Conservation (phyloP, 78 protist species). For the Planoprotostelium fungivorum region DNA sequence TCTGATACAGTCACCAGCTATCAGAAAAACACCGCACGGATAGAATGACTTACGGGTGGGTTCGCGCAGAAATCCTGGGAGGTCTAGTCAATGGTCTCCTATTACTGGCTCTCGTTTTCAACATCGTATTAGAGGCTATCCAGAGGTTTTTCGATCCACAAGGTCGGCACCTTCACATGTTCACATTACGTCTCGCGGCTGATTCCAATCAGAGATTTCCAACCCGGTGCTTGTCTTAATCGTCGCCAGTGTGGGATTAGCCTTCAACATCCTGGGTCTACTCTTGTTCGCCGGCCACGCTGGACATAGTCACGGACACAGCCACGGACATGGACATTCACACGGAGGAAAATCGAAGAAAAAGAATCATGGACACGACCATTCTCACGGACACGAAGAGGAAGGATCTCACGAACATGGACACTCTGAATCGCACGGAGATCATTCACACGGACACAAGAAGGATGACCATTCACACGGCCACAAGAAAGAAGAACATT, state of each 20-base stretch:
- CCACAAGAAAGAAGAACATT: too few species aligned
- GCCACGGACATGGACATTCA: not conserved
- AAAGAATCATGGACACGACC: too few species aligned
- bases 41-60: constrained; percentile 39
- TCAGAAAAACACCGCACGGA: not conserved
- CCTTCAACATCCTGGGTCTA: constrained; percentile 40
- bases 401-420: too few species aligned
- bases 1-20: not conserved
- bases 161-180: not conserved
- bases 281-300: constrained; percentile 16
- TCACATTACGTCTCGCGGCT: not conserved
- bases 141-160: constrained; percentile 14
- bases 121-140: constrained; percentile 30
- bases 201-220: constrained; percentile 3
- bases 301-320: constrained; percentile 23
- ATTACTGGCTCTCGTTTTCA: constrained; percentile 40
- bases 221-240: constrained; percentile 19
- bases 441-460: too few species aligned
- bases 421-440: too few species aligned
- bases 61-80: constrained; percentile 65
- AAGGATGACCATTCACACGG: too few species aligned
- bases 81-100: constrained; percentile 62
- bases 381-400: too few species aligned
- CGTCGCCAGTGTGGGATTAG: constrained; percentile 27
- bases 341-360: too few species aligned